Conservation (phyloP, 257 asterid genomes). For the Scutellaria baicalensis region DNA sequence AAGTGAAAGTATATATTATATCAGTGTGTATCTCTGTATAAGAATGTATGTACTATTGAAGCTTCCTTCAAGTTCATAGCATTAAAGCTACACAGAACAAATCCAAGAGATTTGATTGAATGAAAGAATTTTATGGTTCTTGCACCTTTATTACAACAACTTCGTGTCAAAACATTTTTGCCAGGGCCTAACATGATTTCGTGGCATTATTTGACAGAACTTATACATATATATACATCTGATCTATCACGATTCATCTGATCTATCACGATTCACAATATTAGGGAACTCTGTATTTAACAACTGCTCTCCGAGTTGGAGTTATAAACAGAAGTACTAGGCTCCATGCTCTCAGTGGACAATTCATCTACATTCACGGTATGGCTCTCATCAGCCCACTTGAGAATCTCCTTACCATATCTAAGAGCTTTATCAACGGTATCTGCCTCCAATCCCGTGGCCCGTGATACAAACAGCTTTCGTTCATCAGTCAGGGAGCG, state of each 20-base stretch:
- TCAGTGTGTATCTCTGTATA: conserved; percentile 2
- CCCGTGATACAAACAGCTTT: conserved; percentile 54
- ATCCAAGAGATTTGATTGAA: not conserved
- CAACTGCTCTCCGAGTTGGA: not conserved
- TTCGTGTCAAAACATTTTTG: not conserved
- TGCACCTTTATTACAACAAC: conserved; percentile 9
- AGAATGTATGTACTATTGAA: conserved; percentile 5
- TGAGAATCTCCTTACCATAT: conserved; percentile 59
- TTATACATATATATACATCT: not conserved
- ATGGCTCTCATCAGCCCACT: conserved; percentile 59
- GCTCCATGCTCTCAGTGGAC: conserved; percentile 57
- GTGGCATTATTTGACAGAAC: conserved; percentile 14
- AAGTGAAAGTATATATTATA: not conserved
- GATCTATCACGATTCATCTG: not conserved
- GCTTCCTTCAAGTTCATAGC: not conserved
- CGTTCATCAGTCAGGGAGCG: conserved; percentile 28
- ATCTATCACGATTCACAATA: not conserved
- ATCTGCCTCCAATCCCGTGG: conserved; percentile 64
- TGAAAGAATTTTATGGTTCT: conserved; percentile 15
- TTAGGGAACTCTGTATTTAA: not conserved
- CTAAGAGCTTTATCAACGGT: conserved; percentile 61
- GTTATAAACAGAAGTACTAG: conserved; percentile 44
- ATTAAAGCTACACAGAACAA: not conserved
- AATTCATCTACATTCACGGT: conserved; percentile 27
- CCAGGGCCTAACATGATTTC: conserved; percentile 7